Conservation (phyloP, 768 basidiomycete genomes). For the Tulasnella sp. region DNA sequence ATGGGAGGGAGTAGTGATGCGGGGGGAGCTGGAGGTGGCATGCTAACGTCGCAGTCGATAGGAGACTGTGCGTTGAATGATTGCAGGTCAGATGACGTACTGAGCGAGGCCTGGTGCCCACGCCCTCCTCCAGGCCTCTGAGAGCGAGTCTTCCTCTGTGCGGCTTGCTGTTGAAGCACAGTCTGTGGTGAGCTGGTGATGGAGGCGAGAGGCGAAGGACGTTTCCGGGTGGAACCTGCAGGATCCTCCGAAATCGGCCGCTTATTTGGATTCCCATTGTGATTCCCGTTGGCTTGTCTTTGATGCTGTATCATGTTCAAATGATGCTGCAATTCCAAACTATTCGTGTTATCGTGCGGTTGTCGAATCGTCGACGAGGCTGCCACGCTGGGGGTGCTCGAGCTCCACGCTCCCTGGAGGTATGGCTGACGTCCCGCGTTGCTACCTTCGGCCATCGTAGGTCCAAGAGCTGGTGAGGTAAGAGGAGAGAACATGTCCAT, state of each 20-base stretch:
- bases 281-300: not conserved
- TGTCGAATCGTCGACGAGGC: constrained; percentile 15
- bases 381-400: constrained; percentile 15
- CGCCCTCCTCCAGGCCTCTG: not conserved
- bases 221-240: not conserved
- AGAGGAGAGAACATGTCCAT: constrained; percentile 41
- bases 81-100: not conserved
- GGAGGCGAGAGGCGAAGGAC: constrained; percentile 2
- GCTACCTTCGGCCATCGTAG: constrained; percentile 16
- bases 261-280: not conserved
- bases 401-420: constrained; percentile 14
- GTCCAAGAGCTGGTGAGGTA: constrained; percentile 30
- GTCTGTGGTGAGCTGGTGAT: not conserved
- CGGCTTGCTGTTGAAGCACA: not conserved
- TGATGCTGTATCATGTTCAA: constrained; percentile 21
- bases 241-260: not conserved
- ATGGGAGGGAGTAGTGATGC: constrained; percentile 12
- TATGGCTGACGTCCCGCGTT: not conserved
- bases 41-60: constrained; percentile 52
- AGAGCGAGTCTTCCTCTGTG: no score
- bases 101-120: constrained; percentile 1
- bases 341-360: constrained; percentile 15
- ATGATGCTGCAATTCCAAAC: constrained; percentile 15
- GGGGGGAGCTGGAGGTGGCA: constrained; percentile 74
- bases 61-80: constrained; percentile 65